Evolutionary conservation across 1,284 basidiomycete genomes (phyloP), one percentile per base, ranked within the genome.

Genomic region (Peniophora sp.): DNA sequence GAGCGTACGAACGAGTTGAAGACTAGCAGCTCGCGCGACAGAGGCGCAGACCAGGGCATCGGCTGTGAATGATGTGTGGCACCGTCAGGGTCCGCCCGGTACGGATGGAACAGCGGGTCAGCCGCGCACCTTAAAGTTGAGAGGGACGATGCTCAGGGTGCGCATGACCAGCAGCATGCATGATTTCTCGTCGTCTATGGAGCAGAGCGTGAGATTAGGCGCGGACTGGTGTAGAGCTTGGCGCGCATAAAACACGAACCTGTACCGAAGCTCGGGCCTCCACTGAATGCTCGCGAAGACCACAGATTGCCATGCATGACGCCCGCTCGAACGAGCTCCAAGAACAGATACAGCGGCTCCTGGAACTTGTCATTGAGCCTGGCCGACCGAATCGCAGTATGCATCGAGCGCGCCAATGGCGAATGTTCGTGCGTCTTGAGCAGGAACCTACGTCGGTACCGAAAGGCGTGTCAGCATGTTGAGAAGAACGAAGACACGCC

Each of bases 291-390:
- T 27, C 85, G 76, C n/a, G 81, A 83, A 44, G 90, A 90, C 86
- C 92, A 98, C 52, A 89, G 72, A 61, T 94, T 86, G 1, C 92
- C 92, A 64, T 99, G 95, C 75, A 99, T 87, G 12, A 97, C 94
- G 0, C 93, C 92, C 11, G 94, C 93, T 58, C 96, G 80, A 55
- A 97, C 83, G 51, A 97, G 81, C 72, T 99, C 90, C 67, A 96
- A 74, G 69, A 97, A 88, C 64, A 96, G 70, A 68, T 96, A 96
- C 3, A 99, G 74, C 3, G 97, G 83, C 68, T 99, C 97, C 68
- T 99, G 96, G 73, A 99, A 94, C 70, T 97, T 97, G 75, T 99
- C 96, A 66, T 96, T 97, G 57, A 98, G 72, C 43, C 89, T 82
- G 2, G 88, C 80, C 24, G 74, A 73, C 57, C 82, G 79, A 60